Evolutionary conservation across 2,329 filamentous ascomycete species (phyloP), one percentile per base, ranked within the genome.

Genomic region (Calonectria pseudoturangicola): DNA sequence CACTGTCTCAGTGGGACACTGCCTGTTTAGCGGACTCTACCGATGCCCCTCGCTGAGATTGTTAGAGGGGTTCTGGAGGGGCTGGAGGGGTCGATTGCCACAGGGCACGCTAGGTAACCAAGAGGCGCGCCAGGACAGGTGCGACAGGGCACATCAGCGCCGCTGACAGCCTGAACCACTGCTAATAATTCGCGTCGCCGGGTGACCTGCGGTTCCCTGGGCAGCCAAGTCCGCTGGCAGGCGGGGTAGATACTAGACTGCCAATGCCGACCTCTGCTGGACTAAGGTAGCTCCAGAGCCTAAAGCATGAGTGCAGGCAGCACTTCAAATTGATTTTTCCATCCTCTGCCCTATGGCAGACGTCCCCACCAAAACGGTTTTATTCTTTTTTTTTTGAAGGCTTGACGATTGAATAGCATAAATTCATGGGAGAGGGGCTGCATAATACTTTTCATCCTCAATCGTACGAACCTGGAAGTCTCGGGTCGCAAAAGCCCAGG

Each of bases 1-100:
- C 67, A 71, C 73, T 30, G 72, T 73, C 68, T 73, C 77, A 76
- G 80, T 81, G 79, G 66, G 80, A 73, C 78, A 77, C 71, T 65
- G 63, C 56, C 27, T 66, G 58, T 33, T 76, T 73, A 75, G 73
- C 71, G 78, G 78, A 76, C 77, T 72, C 74, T 73, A 74, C 74
- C 76, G 74, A 77, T 64, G 69, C 54, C 69, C 69, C 63, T 63
- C 62, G 25, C 47, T 58, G 56, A n/a, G 41, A 51, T 71, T 68
- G 45, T 51, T 48, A 33, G 66, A 68, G 60, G 65, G 70, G 64
- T 58, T 41, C 25, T 66, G 68, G 68, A 48, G 68, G 66, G 39
- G 21, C 21, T 48, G 48, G 48, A 65, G 60, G 62, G 68, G 68
- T 25, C 28, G 16, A 65, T 58, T n/a, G 43, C n/a, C 51, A 36